Evolutionary conservation across 495 filamentous ascomycete species (phyloP).

Genomic region (Collariella sp.): DNA sequence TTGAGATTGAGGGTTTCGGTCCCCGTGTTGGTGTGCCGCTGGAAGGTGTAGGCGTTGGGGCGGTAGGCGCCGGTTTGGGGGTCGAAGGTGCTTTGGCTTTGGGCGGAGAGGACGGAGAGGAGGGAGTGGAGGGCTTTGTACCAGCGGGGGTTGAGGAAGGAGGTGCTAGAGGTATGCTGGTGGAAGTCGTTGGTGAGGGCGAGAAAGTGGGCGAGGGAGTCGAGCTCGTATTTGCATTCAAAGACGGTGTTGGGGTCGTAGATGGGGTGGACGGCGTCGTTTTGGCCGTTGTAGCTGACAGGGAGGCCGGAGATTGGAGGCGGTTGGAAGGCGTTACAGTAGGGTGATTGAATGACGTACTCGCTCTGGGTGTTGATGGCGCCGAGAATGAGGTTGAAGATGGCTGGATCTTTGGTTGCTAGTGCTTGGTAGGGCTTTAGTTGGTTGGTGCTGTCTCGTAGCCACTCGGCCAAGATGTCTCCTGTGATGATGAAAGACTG

Average conservation of each 20-base stretch:
- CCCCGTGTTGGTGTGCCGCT: conserved; percentile 64
- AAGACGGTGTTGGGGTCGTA: conserved; percentile 82
- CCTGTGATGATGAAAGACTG: conserved; percentile 97
- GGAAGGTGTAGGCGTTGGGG: conserved; percentile 78
- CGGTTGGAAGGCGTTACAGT: conserved; percentile 98
- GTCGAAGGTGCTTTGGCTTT: conserved; percentile 74
- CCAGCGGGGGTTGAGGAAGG: conserved; percentile 74
- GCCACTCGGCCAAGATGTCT: conserved; percentile 98
- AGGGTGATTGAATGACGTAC: conserved; percentile 88
- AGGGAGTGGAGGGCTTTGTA: conserved; percentile 68
- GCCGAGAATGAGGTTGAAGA: conserved; percentile 75
- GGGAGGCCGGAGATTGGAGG: conserved; percentile 69
- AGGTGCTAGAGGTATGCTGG: conserved; percentile 63
- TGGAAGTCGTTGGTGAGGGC: conserved; percentile 79
- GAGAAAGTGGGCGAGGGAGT: conserved; percentile 90
- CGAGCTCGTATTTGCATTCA: conserved; percentile 98
- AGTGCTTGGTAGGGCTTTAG: conserved; percentile 79
- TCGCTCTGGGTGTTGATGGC: conserved; percentile 96
- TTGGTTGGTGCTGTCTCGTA: conserved; percentile 96
- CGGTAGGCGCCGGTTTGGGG: conserved; percentile 51
- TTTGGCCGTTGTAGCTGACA: conserved; percentile 62
- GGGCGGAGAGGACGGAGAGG: conserved; percentile 63
- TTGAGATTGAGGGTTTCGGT: conserved; percentile 82
- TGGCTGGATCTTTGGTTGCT: conserved; percentile 64
- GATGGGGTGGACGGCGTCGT: conserved; percentile 74